Evolutionary conservation across 257 asterid genomes (phyloP).

Genomic region (Cinchona pubescens): DNA sequence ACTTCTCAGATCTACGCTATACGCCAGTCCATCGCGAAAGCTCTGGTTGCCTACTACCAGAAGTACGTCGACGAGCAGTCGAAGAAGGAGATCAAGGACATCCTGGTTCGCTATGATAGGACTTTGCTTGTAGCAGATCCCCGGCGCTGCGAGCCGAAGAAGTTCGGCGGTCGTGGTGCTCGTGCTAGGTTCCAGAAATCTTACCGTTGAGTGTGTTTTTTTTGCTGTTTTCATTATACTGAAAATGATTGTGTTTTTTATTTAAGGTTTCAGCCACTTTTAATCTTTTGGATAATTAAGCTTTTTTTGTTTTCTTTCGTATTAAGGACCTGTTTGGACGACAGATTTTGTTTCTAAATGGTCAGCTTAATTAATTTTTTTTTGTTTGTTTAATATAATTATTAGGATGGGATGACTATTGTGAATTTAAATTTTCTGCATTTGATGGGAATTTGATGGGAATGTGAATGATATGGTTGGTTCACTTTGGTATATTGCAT

Average conservation of each 20-base stretch:
- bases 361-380: not conserved
- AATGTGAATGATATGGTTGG: not conserved
- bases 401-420: not conserved
- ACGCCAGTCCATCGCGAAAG: slow-evolving; percentile 73
- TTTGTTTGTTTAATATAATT: not conserved
- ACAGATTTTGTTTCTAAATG: not conserved
- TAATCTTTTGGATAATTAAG: slow-evolving; percentile 8
- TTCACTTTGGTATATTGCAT: not conserved
- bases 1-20: slow-evolving; percentile 81
- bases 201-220: slow-evolving; percentile 48
- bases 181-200: slow-evolving; percentile 82
- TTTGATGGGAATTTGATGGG: no score
- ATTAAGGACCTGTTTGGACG: not conserved
- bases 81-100: slow-evolving; percentile 83
- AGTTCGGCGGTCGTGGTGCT: slow-evolving; percentile 95
- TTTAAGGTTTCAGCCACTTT: not conserved
- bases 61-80: slow-evolving; percentile 75
- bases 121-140: slow-evolving; percentile 89
- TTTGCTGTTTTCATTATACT: not conserved
- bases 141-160: slow-evolving; percentile 85
- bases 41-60: slow-evolving; percentile 72
- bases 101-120: slow-evolving; percentile 64
- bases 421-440: not conserved
- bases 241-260: not conserved
- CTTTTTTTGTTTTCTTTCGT: not conserved